Conservation (phyloP, 257 asterid species). For the Orobanche coerulescens region DNA sequence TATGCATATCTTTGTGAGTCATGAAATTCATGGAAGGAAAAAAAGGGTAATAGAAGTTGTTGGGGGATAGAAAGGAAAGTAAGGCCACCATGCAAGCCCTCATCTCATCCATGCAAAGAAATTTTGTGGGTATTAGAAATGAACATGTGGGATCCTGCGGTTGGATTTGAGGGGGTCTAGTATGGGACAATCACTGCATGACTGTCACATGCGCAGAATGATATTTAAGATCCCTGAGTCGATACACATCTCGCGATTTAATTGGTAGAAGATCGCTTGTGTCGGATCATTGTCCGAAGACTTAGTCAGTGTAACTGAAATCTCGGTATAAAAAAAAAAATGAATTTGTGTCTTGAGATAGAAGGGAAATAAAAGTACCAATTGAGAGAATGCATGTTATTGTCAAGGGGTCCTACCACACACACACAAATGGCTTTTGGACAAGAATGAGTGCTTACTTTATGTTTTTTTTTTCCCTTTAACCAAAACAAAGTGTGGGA, state of each 20-base stretch:
- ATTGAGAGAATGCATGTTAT: constrained; percentile 22
- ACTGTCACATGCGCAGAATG: no score
- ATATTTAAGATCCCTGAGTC: no score
- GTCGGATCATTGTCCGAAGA: no score
- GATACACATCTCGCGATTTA: no score
- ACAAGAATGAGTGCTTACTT: constrained; percentile 63
- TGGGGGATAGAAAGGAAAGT: constrained; percentile 22
- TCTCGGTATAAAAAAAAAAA: no score
- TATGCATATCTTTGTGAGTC: not conserved
- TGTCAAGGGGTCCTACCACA: constrained; percentile 48
- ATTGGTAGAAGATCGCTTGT: no score
- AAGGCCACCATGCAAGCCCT: constrained; percentile 29
- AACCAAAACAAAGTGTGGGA: constrained; percentile 49
- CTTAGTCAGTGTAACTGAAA: no score
- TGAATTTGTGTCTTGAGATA: not conserved
- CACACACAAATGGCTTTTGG: constrained; percentile 47
- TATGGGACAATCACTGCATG: no score
- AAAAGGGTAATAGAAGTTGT: constrained; percentile 14
- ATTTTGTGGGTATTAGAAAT: not conserved
- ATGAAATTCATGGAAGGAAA: constrained; percentile 13
- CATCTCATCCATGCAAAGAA: constrained; percentile 33
- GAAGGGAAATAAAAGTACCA: constrained; percentile 21
- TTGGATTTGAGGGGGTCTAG: no score
- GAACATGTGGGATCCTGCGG: no score
- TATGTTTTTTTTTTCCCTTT: constrained; percentile 44